Conservation (phyloP, 306 rosid species). For the Fragaria iinumae region DNA sequence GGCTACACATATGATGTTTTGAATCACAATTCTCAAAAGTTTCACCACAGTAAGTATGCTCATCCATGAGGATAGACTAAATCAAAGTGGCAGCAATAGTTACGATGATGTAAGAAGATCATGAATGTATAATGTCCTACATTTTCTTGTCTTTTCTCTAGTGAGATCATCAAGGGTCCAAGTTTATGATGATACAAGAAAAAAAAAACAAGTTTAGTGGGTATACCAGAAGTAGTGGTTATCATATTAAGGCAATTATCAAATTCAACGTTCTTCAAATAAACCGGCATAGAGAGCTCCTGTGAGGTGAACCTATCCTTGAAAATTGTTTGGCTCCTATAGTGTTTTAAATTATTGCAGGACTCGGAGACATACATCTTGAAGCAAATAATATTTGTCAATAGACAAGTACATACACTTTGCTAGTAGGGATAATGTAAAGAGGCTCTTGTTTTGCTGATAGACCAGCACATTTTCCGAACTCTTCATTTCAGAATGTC, state of each 20-base stretch:
- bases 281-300: too few relatives aligned
- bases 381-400: too few relatives aligned
- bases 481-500: too few relatives aligned
- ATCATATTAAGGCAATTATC: constrained; percentile 2
- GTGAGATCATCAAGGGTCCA: not conserved
- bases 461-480: too few relatives aligned
- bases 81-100: not conserved
- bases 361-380: too few relatives aligned
- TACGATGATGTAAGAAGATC: not conserved
- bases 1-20: not conserved
- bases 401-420: too few relatives aligned
- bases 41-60: not conserved
- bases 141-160: not conserved
- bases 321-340: too few relatives aligned
- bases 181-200: not conserved
- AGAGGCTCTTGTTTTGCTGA: too few relatives aligned
- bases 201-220: constrained; percentile 1
- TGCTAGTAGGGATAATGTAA: too few relatives aligned
- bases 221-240: not conserved
- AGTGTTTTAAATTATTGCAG: too few relatives aligned
- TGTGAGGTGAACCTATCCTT: too few relatives aligned
- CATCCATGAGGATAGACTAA: not conserved
- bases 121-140: not conserved
- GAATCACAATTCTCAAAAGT: not conserved
- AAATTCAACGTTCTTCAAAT: too few relatives aligned